phyloP scores from a whole-genome alignment of 2,329 filamentous ascomycete genomes.

The Macrophomina tecta region DNA sequence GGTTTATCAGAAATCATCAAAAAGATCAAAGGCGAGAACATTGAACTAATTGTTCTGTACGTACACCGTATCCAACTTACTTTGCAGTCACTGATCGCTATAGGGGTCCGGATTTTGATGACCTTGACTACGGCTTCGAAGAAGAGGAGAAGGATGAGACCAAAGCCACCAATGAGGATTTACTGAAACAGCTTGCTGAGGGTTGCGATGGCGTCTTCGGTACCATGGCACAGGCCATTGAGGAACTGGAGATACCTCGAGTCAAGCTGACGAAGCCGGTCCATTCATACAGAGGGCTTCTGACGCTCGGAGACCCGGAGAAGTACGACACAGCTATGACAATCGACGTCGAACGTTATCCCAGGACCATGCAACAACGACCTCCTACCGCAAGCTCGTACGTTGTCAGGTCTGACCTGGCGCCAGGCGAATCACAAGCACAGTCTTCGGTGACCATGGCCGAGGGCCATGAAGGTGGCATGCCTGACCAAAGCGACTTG shows the following conservation, averaged over 20 bases:
- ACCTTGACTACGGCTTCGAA: conserved; percentile 87
- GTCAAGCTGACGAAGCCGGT: conserved; percentile 78
- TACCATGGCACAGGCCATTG: conserved; percentile 85
- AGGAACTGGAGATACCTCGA: conserved; percentile 76
- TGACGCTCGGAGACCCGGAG: conserved; percentile 80
- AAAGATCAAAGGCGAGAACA: conserved; percentile 76
- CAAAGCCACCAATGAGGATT: conserved; percentile 73
- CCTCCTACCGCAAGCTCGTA: conserved; percentile 80
- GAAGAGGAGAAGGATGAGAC: conserved; percentile 63
- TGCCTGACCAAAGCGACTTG: conserved; percentile 53
- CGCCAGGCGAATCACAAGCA: conserved; percentile 57
- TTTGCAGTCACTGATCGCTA: neutral
- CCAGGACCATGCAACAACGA: conserved; percentile 78
- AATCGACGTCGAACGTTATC: conserved; percentile 90
- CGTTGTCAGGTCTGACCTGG: conserved; percentile 59
- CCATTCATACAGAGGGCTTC: conserved; percentile 76
- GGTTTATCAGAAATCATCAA: conserved; percentile 71
- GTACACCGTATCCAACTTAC: conserved; percentile 44
- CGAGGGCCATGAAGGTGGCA: conserved; percentile 39
- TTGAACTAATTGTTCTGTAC: conserved; percentile 80
- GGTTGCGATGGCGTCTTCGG: conserved; percentile 72
- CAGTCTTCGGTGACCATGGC: conserved; percentile 37
- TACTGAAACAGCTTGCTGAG: conserved; percentile 69
- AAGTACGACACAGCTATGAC: conserved; percentile 75
- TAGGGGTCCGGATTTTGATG: conserved; percentile 92